phyloP scores from a whole-genome alignment of 768 basidiomycete genomes.

The Scleroderma citrinum region DNA sequence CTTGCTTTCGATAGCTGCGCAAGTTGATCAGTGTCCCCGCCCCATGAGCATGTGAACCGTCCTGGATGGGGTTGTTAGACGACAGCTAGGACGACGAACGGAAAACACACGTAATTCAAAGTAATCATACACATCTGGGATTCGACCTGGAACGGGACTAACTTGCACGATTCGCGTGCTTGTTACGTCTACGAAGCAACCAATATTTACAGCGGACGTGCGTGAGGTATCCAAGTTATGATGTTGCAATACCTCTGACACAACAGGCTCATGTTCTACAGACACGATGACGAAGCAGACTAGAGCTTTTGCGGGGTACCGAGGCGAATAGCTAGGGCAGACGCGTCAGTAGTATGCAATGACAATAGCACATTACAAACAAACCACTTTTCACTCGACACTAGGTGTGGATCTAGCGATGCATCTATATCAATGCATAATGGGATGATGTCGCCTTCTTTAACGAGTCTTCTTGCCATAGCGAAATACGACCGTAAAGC shows the following conservation, averaged over 20 bases:
- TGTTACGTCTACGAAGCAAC: slow-evolving; percentile 76
- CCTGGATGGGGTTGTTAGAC: slow-evolving; percentile 16
- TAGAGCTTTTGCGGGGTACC: slow-evolving; percentile 33
- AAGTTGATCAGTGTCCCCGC: slow-evolving; percentile 42
- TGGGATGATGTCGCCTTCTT: slow-evolving; percentile 68
- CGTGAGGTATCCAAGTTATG: slow-evolving; percentile 46
- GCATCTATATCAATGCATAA: slow-evolving; percentile 55
- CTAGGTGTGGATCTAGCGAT: slow-evolving; percentile 16
- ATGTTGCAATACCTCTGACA: slow-evolving; percentile 22
- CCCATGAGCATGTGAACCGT: slow-evolving; percentile 3
- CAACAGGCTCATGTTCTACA: slow-evolving; percentile 57
- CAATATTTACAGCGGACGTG: slow-evolving; percentile 67
- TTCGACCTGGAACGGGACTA: slow-evolving; percentile 64
- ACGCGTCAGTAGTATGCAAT: neutral
- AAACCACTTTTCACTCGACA: slow-evolving; percentile 4
- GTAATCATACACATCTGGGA: slow-evolving; percentile 49
- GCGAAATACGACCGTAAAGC: slow-evolving; percentile 63
- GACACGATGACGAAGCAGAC: slow-evolving; percentile 79
- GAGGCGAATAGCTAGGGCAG: neutral
- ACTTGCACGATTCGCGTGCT: slow-evolving; percentile 74
- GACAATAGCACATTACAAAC: neutral
- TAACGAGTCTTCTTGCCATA: slow-evolving; percentile 47
- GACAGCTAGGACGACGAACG: neutral
- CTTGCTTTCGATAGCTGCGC: slow-evolving; percentile 55
- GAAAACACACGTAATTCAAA: slow-evolving; percentile 42